Evolutionary conservation across 805 yeast genomes (phyloP).

Genomic region (Ogataea populi-albae): DNA sequence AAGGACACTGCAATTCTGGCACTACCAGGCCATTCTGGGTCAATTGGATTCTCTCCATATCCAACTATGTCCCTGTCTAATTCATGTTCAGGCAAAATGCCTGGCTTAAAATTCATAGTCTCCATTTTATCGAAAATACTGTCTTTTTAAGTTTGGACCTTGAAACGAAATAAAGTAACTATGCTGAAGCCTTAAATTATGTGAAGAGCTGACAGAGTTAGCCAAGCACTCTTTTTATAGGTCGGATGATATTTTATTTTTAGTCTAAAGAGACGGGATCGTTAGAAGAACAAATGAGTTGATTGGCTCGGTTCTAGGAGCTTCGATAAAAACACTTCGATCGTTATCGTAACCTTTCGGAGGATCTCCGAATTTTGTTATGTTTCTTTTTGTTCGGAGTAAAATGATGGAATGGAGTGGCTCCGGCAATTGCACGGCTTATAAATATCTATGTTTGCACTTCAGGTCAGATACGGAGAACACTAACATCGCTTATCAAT

Average conservation of each 20-base stretch:
- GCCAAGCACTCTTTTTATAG: background rate
- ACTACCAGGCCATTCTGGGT: slow-evolving; percentile 27
- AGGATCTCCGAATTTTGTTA: slow-evolving; percentile 7
- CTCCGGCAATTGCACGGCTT: too few species aligned
- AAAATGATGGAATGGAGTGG: too few species aligned
- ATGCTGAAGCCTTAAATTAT: background rate
- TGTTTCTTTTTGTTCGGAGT: too few species aligned
- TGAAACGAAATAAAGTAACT: background rate
- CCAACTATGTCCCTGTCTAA: slow-evolving; percentile 18
- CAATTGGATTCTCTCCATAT: slow-evolving; percentile 26
- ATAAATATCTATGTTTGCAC: too few species aligned
- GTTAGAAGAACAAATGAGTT: too few species aligned
- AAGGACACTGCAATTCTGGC: slow-evolving; percentile 26
- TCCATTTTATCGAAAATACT: slow-evolving; percentile 7
- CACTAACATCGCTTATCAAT: background rate
- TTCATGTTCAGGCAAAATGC: slow-evolving; percentile 13
- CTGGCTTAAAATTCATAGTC: slow-evolving; percentile 11
- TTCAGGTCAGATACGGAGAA: too few species aligned
- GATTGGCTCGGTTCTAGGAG: too few species aligned
- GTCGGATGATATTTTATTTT: too few species aligned
- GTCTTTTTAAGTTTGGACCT: background rate
- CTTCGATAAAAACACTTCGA: too few species aligned
- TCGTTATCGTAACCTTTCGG: too few species aligned
- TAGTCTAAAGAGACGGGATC: too few species aligned
- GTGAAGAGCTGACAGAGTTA: background rate